Evolutionary conservation across 1,139 yeast species (phyloP).

Genomic region (Kodamaea sp.): DNA sequence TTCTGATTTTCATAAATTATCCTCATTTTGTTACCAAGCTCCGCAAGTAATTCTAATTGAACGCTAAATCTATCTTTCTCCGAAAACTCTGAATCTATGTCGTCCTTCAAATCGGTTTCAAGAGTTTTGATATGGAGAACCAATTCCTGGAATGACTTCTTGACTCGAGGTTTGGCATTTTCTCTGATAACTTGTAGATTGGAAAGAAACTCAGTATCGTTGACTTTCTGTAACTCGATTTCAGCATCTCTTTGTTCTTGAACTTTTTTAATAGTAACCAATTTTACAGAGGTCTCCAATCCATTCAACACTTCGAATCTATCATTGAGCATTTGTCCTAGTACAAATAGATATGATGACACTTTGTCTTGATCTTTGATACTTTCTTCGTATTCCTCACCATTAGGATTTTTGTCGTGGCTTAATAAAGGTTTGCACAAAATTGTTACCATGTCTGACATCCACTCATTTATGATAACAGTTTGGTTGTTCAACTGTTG

Average conservation of each 20-base stretch:
- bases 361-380: slow-evolving; percentile 73
- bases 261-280: slow-evolving; percentile 22
- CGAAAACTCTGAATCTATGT: slow-evolving; percentile 8
- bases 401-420: slow-evolving; percentile 56
- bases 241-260: slow-evolving; percentile 29
- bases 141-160: slow-evolving; percentile 33
- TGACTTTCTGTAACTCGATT: slow-evolving; percentile 27
- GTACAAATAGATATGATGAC: slow-evolving; percentile 60
- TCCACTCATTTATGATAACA: slow-evolving; percentile 54
- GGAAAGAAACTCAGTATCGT: slow-evolving; percentile 28
- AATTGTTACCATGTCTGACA: slow-evolving; percentile 45
- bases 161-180: slow-evolving; percentile 30
- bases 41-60: slow-evolving; percentile 22
- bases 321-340: slow-evolving; percentile 59
- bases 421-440: slow-evolving; percentile 48
- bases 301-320: slow-evolving; percentile 42
- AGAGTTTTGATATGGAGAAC: slow-evolving; percentile 22
- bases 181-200: slow-evolving; percentile 34
- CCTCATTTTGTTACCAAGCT: slow-evolving; percentile 25
- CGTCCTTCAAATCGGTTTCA: slow-evolving; percentile 26
- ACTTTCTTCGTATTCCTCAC: slow-evolving; percentile 77
- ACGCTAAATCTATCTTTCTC: background rate
- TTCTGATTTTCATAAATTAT: slow-evolving; percentile 45
- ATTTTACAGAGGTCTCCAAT: slow-evolving; percentile 22
- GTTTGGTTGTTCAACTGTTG: slow-evolving; percentile 60